Evolutionary conservation across 345 rosid genomes (phyloP).

Genomic region (Syzygium oleosum): DNA sequence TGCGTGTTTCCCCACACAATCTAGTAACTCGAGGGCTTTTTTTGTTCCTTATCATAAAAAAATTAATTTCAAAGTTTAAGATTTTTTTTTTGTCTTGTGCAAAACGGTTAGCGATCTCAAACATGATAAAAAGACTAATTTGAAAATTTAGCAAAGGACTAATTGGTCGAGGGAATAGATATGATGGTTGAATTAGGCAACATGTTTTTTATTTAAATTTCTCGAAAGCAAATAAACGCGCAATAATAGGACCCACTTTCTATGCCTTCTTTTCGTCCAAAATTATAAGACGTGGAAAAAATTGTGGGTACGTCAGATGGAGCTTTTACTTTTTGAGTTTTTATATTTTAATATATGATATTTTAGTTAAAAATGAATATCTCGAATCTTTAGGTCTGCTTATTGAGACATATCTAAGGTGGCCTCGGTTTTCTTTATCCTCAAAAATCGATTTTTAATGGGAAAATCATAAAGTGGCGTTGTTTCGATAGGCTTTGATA

Average conservation of each 20-base stretch:
- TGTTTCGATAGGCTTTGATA: too few species aligned
- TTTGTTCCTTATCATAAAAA: not conserved
- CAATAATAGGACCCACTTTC: not conserved
- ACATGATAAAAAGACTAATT: not conserved
- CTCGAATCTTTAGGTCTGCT: too few species aligned
- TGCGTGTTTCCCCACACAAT: not conserved
- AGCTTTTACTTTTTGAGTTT: too few species aligned
- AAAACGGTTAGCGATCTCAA: not conserved
- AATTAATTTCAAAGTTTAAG: not conserved
- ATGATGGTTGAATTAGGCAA: not conserved
- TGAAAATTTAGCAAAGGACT: not conserved
- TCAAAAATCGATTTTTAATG: too few species aligned
- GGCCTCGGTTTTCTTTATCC: too few species aligned
- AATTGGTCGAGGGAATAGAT: not conserved
- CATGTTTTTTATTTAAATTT: not conserved
- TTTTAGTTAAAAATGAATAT: too few species aligned
- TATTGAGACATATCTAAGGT: too few species aligned
- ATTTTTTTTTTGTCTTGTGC: not conserved
- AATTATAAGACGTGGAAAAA: not conserved
- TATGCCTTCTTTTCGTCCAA: not conserved
- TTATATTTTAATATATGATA: too few species aligned
- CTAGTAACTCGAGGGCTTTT: not conserved
- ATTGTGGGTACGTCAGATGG: too few species aligned
- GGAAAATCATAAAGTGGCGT: too few species aligned
- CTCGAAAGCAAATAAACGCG: not conserved